Evolutionary conservation across 163 green algal genomes (phyloP).

Genomic region (Chlamydomonas reinhardtii): DNA sequence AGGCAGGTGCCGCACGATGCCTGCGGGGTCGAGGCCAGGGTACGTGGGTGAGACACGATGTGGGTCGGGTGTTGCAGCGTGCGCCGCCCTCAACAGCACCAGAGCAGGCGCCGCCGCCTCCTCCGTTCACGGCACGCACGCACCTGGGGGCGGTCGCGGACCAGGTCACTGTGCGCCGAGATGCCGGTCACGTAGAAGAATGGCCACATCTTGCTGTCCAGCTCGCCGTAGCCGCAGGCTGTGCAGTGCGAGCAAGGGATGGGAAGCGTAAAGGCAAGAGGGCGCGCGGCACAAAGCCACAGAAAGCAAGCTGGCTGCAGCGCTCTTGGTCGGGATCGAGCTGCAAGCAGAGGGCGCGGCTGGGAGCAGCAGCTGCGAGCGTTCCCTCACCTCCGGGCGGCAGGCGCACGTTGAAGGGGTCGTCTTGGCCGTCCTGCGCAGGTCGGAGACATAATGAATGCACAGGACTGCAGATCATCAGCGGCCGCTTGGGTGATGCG

Average conservation of each 20-base stretch:
- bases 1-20: conserved; percentile 60
- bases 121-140: no score
- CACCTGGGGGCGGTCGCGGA: conserved; percentile 27
- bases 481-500: no score
- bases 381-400: conserved; percentile 11
- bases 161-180: conserved; percentile 5
- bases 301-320: not conserved
- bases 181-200: conserved; percentile 46
- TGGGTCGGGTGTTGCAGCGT: no score
- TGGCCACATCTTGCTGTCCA: conserved; percentile 49
- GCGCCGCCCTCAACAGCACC: no score
- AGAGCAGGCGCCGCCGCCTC: no score
- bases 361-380: not conserved
- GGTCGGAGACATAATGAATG: not conserved
- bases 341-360: no score
- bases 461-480: no score
- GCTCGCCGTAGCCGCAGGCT: conserved; percentile 43
- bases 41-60: no score
- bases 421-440: conserved; percentile 42
- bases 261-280: not conserved
- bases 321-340: not conserved
- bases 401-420: conserved; percentile 32
- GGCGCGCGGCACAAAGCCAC: not conserved
- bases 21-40: not conserved
- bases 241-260: not conserved